Evolutionary conservation across 208 protist species (phyloP).

Genomic region (Leptomonas seymouri): DNA sequence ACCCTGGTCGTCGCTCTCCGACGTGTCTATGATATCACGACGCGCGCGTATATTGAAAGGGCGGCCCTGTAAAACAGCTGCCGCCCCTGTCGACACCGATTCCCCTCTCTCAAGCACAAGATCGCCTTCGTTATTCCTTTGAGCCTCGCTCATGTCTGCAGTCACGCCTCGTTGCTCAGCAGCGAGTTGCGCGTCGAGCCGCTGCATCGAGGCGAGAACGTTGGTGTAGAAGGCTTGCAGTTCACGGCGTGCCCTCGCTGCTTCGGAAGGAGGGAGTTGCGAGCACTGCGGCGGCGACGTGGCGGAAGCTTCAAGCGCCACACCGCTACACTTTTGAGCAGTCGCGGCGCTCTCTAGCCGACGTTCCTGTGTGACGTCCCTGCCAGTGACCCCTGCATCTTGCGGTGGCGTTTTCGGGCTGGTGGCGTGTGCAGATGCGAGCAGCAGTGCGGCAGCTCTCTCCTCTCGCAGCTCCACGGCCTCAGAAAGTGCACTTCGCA

Average conservation of each 20-base stretch:
- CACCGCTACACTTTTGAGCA: no score
- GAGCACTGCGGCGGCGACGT: not conserved
- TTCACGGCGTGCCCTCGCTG: slow-evolving; percentile 16
- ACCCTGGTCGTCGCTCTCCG: not conserved
- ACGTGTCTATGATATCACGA: not conserved
- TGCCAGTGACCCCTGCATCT: no score
- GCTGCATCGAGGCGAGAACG: slow-evolving; percentile 10
- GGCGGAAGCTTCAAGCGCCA: no score
- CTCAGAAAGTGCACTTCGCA: slow-evolving; percentile 17
- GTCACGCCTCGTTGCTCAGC: slow-evolving; percentile 16
- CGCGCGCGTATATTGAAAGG: no score
- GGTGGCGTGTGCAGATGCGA: not conserved
- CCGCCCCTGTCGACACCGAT: not conserved
- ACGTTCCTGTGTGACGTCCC: no score
- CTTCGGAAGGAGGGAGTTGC: slow-evolving; percentile 12
- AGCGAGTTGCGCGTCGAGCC: slow-evolving; percentile 11
- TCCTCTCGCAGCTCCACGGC: slow-evolving; percentile 24
- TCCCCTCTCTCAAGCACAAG: not conserved
- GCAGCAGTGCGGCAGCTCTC: slow-evolving; percentile 1
- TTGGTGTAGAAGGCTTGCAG: slow-evolving; percentile 26
- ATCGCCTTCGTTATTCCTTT: not conserved
- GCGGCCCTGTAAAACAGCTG: not conserved
- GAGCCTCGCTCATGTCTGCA: not conserved
- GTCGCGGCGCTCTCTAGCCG: no score
- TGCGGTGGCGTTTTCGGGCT: no score